Base-by-base conservation (phyloP, 2,329 filamentous ascomycete genomes). In the Sarocladium kiliense region DNA sequence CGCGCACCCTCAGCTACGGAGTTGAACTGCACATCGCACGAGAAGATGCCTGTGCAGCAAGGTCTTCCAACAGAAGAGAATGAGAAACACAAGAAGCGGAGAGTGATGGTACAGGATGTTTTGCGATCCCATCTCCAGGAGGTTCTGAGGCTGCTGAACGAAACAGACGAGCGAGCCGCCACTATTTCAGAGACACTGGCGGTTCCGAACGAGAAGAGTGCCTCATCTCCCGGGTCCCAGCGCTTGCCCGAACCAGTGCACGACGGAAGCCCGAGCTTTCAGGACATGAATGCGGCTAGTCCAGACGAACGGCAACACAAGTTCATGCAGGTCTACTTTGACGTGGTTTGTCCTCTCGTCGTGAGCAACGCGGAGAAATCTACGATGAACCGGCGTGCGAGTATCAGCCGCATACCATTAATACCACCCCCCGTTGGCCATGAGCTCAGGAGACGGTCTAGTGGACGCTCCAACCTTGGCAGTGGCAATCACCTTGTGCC, bases 241-340 rank as follows among this genome's bases (percentile, higher is more conserved):
- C n/a, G 27, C 4, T 51, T n/a, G 3, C 25, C 27, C 19, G 47
- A 51, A 27, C 47, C n/a, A 36, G 18, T 10, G 11, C 26, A 12
- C 3, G 18, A 10, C 9, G 18, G 16, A 3, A 49, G 55, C 3
- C 58, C 62, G 1, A 62, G 63, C 3, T 77, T 81, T 30, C 69
- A 74, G 14, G 73, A 78, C 11, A 74, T 83, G 32, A 71, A 75
- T 55, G 66, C 72, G 10, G 75, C 74, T 0, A 68, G 72, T 12
- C 74, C 78, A 0, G 77, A 80, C 25, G 71, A 77, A 16, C 73
- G 77, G 32, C 77, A 82, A 58, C 65, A 72, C 21, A 69, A 69
- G 11, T 72, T 83, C n/a, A 75, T 83, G 69, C 66, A 74, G 2
- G 74, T 79, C 1, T 83, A 83, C 61, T 82, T 81, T 58, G 59